These are phyloP conservation scores for Fusarium sp. DNA, from an alignment of 2,329 filamentous ascomycete genomes.

Conservation along the genomic window DNA sequence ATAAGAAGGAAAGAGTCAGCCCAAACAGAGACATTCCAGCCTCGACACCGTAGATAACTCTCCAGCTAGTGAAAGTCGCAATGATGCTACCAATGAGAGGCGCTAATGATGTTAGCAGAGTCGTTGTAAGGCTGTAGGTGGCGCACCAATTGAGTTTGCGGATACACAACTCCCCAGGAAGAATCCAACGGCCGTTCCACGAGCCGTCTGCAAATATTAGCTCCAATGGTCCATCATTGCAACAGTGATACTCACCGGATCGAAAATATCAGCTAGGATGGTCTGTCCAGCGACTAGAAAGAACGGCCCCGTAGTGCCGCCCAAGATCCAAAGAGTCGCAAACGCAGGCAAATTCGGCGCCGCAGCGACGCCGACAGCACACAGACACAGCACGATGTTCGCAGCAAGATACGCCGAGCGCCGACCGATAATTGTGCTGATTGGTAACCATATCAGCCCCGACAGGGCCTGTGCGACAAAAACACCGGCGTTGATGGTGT, in stretches of 20 bases:
- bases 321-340: constrained; percentile 43
- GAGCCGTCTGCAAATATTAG: constrained; percentile 35
- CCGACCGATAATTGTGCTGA: constrained; percentile 46
- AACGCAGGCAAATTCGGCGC: constrained; percentile 44
- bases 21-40: constrained; percentile 47
- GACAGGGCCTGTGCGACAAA: constrained; percentile 46
- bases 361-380: constrained; percentile 42
- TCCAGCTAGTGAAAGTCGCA: constrained; percentile 48
- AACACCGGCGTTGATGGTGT: constrained; percentile 44
- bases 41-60: constrained; percentile 48
- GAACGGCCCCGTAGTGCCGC: constrained; percentile 46
- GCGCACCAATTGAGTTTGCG: constrained; percentile 46
- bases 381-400: constrained; percentile 39
- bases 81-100: constrained; percentile 48
- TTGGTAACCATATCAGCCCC: constrained; percentile 44
- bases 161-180: constrained; percentile 47
- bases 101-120: constrained; percentile 20
- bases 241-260: constrained; percentile 30
- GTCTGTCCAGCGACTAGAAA: constrained; percentile 48
- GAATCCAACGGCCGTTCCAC: constrained; percentile 47
- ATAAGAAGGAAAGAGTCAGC: constrained; percentile 42
- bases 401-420: constrained; percentile 46
- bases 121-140: fast-evolving
- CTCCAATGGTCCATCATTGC: fast-evolving
- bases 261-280: constrained; percentile 47